A percentile compares a stretch with the other conserved stretches of the same genome.
Conservation (phyloP, 2,329 filamentous ascomycete genomes). For the Aspergillus sp. region DNA sequence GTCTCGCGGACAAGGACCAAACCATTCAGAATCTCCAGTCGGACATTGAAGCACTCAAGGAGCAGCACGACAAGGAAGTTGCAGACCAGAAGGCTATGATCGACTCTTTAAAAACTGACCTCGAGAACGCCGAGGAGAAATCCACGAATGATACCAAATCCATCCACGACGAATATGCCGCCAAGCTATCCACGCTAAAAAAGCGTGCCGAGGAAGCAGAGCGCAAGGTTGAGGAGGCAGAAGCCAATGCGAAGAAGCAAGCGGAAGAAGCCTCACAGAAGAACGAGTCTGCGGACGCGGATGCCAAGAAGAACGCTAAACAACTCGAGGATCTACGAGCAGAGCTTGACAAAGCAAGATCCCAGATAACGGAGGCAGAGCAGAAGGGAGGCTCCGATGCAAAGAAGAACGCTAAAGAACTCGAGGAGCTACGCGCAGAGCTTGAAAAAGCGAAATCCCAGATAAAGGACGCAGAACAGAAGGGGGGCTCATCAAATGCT, state of each 20-base stretch:
- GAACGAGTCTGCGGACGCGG: not conserved
- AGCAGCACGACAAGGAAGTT: constrained; percentile 54
- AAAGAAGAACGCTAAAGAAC: not conserved
- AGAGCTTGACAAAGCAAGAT: not conserved
- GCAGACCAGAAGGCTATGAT: constrained; percentile 54
- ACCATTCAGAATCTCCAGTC: constrained; percentile 53
- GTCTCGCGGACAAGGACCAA: constrained; percentile 53
- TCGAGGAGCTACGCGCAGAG: not conserved
- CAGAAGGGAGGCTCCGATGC: not conserved
- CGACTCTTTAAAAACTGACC: constrained; percentile 47
- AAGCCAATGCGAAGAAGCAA: constrained; percentile 35
- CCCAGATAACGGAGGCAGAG: not conserved
- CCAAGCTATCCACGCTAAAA: constrained; percentile 41
- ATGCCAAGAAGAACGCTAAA: not conserved
- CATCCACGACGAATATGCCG: constrained; percentile 45
- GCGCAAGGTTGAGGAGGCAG: constrained; percentile 18
- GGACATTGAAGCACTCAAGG: constrained; percentile 47
- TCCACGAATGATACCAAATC: constrained; percentile 52
- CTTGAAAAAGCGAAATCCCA: not conserved
- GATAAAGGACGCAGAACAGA: too few relatives aligned
- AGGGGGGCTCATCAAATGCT: not conserved
- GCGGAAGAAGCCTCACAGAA: not conserved
- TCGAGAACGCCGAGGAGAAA: constrained; percentile 43
- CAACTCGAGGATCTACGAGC: not conserved
- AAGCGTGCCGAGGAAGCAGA: constrained; percentile 42